Base-by-base conservation (phyloP, 106 monocot genomes). In the Dendrobium officinale region DNA sequence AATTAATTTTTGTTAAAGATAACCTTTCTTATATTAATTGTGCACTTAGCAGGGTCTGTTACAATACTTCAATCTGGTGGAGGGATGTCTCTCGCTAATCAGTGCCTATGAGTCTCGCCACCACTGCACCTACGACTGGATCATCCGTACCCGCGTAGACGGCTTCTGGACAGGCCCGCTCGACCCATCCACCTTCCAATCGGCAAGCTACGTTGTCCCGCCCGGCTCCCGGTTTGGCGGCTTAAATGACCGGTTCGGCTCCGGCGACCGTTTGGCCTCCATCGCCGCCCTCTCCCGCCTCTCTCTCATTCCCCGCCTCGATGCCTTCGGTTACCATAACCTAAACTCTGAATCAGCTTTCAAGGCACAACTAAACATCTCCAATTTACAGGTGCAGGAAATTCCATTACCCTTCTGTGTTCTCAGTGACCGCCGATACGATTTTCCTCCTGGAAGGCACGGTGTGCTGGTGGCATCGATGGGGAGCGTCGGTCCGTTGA, bases 401-500 rank as follows among this genome's bases (percentile, higher is more conserved):
- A 11, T 20, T 10, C 10, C 81, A 15, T 11, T 81, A 10, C 91
- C 91, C 4, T 92, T 92, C 76, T 92, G 89, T 77, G 81, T 92
- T 13, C 54, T 92, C 3, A 89, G 85, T 78, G 85, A 90, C 67
- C 82, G 93, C 16, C 79, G 37, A 40, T 93, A 93, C 77, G 47
- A 45, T 20, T 93, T 83, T 59, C 90, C 88, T 8, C 88, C 88
- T 31, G 27, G 31, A 40, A 77, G 77, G 51, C 80, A 78, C 79
- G 95, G 88, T 19, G 94, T 98, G 47, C 98, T 92, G 0, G 95
- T 98, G 79, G 91, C 89, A 17, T 82, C 92, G 42, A 80, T 98
- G 77, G 84, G 58, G 16, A 98, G 95, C 77, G 64, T 37, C 9
- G 91, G 94, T 0, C 92, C 91, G 80, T 84, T 98, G 51, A 98